Evolutionary conservation across 148 eudicot species (phyloP).

Genomic region (Euryodendron excelsum): DNA sequence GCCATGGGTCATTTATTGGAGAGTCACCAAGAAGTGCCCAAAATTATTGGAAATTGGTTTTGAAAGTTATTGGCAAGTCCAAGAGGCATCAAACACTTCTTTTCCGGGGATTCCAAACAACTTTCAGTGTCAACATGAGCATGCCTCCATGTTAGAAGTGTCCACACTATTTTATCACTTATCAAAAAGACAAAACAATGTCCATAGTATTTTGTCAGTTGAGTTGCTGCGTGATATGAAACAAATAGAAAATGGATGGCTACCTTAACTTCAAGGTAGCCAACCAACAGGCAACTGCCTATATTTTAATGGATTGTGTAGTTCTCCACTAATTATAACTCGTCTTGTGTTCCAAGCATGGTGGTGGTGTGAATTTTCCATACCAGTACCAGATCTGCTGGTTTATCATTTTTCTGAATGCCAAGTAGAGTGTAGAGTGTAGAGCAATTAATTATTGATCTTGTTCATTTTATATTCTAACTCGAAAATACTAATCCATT

Average conservation of each 20-base stretch:
- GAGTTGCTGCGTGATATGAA: too few relatives aligned
- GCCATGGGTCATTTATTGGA: neutral
- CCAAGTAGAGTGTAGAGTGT: neutral
- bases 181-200: too few relatives aligned
- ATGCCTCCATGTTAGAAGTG: neutral
- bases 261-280: neutral
- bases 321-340: neutral
- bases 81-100: neutral
- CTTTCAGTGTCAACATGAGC: neutral
- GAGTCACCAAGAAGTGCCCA: neutral
- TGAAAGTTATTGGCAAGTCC: neutral
- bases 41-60: neutral
- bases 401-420: neutral
- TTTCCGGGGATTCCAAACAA: too few relatives aligned
- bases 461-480: neutral
- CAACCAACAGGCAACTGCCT: neutral
- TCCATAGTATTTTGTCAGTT: too few relatives aligned
- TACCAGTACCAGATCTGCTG: neutral
- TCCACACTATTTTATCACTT: neutral
- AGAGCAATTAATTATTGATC: neutral
- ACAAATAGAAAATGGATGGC: neutral
- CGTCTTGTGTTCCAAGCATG: neutral
- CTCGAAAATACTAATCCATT: neutral
- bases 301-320: neutral
- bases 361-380: neutral